These are phyloP conservation scores for Clausena lansium DNA, from an alignment of 345 rosid genomes.

Conservation along the genomic window DNA sequence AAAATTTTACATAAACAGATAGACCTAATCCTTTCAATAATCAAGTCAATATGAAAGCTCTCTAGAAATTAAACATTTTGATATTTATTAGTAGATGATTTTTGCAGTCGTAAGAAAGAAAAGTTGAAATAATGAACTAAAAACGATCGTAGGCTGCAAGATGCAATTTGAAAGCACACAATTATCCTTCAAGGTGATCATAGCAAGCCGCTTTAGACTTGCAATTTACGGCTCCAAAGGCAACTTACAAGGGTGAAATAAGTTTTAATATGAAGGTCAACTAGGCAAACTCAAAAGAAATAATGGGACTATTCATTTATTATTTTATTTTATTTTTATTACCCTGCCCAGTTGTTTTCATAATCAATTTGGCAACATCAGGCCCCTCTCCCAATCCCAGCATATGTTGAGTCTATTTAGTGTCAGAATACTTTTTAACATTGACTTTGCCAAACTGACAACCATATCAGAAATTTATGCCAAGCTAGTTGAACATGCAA, in stretches of 20 bases:
- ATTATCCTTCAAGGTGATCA: neutral
- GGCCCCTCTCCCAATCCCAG: too few species aligned
- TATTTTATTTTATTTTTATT: too few species aligned
- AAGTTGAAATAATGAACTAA: neutral
- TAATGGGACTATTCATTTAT: too few species aligned
- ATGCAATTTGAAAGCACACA: slow-evolving; percentile 2
- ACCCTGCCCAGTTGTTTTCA: too few species aligned
- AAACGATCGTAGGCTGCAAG: neutral
- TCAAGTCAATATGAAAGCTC: neutral
- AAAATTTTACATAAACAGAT: too few species aligned
- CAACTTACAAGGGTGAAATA: neutral
- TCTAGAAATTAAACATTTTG: neutral
- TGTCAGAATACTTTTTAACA: too few species aligned
- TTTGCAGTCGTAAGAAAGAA: neutral
- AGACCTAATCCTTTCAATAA: neutral
- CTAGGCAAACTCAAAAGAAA: neutral
- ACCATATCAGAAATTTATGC: neutral
- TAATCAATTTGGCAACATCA: too few species aligned
- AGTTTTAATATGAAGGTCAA: neutral
- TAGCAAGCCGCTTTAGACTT: neutral
- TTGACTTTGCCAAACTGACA: too few species aligned
- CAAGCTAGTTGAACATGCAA: neutral
- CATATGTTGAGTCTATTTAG: too few species aligned
- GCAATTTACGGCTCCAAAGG: neutral
- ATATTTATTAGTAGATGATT: too few species aligned